Conservation (phyloP, 306 rosid genomes). For the Citrullus colocynthis region DNA sequence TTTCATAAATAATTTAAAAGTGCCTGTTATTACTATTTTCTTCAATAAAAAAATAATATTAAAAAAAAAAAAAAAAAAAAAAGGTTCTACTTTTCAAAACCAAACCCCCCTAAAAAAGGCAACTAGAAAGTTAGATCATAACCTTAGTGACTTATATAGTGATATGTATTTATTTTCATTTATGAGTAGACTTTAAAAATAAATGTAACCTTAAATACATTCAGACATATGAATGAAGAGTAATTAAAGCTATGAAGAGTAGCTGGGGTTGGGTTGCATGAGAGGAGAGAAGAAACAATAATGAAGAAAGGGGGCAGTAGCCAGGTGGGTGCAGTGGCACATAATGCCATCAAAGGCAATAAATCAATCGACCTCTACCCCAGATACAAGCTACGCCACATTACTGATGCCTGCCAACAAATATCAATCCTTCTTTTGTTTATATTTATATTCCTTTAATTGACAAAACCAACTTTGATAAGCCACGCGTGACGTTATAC, state of each 20-base stretch:
- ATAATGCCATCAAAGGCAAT: neutral
- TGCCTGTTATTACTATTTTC: neutral
- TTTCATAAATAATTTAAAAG: neutral
- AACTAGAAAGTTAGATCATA: neutral
- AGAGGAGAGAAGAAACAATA: neutral
- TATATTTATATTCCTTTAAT: neutral
- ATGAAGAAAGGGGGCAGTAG: neutral
- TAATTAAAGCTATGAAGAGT: neutral
- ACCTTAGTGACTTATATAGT: neutral
- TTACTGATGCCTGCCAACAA: neutral
- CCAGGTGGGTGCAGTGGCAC: constrained; percentile 3
- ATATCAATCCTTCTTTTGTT: neutral
- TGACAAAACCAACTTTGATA: constrained; percentile 1
- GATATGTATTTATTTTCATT: neutral
- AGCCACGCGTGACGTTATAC: constrained; percentile 8
- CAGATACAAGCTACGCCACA: constrained; percentile 9
- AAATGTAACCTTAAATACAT: neutral
- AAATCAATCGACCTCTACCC: constrained; percentile 1
- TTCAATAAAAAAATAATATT: neutral
- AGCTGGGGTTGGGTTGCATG: neutral
- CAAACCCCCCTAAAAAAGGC: neutral
- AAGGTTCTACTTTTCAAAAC: neutral
- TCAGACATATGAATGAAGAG: neutral
- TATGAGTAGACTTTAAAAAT: neutral
- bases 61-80: neutral